Evolutionary conservation across 1,139 yeast species (phyloP).

Genomic region (Nadsonia starkeyi-henricii): DNA sequence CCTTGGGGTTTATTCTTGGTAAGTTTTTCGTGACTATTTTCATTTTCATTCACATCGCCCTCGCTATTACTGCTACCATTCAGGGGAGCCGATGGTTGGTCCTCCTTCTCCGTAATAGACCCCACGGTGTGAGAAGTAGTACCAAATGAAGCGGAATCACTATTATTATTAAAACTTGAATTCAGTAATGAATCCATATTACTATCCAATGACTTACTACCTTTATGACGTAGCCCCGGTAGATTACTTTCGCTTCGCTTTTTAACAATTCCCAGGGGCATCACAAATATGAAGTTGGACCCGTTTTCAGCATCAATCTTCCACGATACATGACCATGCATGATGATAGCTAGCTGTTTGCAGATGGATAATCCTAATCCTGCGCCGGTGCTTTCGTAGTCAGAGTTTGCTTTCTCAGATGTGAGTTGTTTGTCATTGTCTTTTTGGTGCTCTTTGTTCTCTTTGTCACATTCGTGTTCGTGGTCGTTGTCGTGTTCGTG

Average conservation of each 20-base stretch:
- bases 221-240: neutral
- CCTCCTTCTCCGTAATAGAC: neutral
- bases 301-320: constrained; percentile 64
- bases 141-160: constrained; percentile 1
- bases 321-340: constrained; percentile 51
- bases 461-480: no score
- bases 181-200: constrained; percentile 6
- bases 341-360: constrained; percentile 76
- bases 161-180: neutral
- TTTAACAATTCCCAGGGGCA: constrained; percentile 63
- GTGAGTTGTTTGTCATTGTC: neutral
- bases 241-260: neutral
- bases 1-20: no score
- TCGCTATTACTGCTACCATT: no score
- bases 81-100: no score
- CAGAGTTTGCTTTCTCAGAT: neutral
- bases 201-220: constrained; percentile 2
- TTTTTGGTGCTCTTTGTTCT: neutral
- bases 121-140: neutral
- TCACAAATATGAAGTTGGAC: constrained; percentile 62
- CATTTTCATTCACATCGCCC: no score
- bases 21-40: no score
- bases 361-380: constrained; percentile 91
- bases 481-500: no score
- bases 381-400: neutral